Conservation (phyloP, 345 rosid genomes). For the Moricandia arvensis region DNA sequence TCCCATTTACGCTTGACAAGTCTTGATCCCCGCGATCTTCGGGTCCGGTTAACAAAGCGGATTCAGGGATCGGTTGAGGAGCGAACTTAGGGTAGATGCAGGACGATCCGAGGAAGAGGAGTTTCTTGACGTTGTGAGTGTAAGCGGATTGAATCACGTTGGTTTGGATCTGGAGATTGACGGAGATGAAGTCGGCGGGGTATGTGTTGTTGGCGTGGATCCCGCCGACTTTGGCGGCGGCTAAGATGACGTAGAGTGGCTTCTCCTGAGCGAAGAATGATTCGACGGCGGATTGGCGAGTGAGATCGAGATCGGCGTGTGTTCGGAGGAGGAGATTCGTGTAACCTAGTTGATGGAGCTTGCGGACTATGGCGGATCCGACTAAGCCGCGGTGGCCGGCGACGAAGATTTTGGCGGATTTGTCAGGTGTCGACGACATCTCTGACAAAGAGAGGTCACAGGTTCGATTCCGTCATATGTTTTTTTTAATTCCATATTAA, state of each 20-base stretch:
- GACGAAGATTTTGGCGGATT: slow-evolving; percentile 81
- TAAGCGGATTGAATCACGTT: slow-evolving; percentile 83
- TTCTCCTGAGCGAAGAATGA: slow-evolving; percentile 63
- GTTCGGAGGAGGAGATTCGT: slow-evolving; percentile 66
- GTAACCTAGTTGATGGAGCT: slow-evolving; percentile 56
- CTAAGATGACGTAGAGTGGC: slow-evolving; percentile 65
- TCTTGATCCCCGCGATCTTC: slow-evolving; percentile 90
- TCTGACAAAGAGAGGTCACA: not conserved
- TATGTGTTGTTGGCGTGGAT: slow-evolving; percentile 95
- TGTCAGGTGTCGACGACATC: slow-evolving; percentile 37
- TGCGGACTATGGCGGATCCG: slow-evolving; percentile 85
- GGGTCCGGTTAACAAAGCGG: slow-evolving; percentile 78
- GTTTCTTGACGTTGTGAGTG: slow-evolving; percentile 61
- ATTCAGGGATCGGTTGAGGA: slow-evolving; percentile 85
- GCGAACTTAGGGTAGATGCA: slow-evolving; percentile 94
- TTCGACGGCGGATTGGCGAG: slow-evolving; percentile 76
- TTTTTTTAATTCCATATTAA: not conserved
- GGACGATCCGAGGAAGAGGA: slow-evolving; percentile 88
- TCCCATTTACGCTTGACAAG: slow-evolving; percentile 93
- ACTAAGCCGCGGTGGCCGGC: slow-evolving; percentile 96
- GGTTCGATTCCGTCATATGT: not conserved
- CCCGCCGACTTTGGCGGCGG: slow-evolving; percentile 96
- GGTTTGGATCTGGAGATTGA: slow-evolving; percentile 95
- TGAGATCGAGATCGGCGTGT: slow-evolving; percentile 84
- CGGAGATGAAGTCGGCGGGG: slow-evolving; percentile 89